These are phyloP conservation scores for Magnaporthiopsis poae DNA, from an alignment of 2,329 filamentous ascomycete species.

Conservation along the genomic window DNA sequence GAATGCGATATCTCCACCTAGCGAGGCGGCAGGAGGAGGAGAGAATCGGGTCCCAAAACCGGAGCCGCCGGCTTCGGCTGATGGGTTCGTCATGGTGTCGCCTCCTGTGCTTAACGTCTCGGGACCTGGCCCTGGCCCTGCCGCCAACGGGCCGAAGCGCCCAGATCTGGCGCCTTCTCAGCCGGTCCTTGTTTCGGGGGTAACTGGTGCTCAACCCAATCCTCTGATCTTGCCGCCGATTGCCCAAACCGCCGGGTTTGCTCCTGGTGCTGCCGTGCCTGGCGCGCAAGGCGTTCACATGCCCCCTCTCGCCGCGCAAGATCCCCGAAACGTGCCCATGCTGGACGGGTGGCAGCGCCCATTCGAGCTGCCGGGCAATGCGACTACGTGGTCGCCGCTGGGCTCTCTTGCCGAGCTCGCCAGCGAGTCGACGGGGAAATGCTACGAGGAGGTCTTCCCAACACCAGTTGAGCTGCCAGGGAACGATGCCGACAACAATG, in stretches of 20 bases:
- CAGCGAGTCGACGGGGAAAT: conserved; percentile 31
- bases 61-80: neutral
- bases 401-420: conserved; percentile 39
- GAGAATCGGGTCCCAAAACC: neutral
- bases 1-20: neutral
- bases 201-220: neutral
- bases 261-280: neutral
- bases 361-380: conserved; percentile 21
- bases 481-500: conserved; percentile 18
- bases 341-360: conserved; percentile 26
- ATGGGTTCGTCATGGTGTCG: neutral
- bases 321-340: conserved; percentile 17
- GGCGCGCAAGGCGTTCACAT: neutral
- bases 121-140: neutral
- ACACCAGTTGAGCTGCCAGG: conserved; percentile 36
- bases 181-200: neutral
- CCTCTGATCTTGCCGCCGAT: neutral
- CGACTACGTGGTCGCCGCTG: conserved; percentile 27
- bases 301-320: neutral
- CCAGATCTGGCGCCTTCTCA: neutral
- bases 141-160: neutral
- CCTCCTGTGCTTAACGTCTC: neutral
- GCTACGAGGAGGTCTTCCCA: conserved; percentile 33
- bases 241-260: neutral
- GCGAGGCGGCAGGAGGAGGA: neutral